These are phyloP conservation scores for Eucalyptus paniculata DNA, from an alignment of 345 rosid species.

Conservation along the genomic window DNA sequence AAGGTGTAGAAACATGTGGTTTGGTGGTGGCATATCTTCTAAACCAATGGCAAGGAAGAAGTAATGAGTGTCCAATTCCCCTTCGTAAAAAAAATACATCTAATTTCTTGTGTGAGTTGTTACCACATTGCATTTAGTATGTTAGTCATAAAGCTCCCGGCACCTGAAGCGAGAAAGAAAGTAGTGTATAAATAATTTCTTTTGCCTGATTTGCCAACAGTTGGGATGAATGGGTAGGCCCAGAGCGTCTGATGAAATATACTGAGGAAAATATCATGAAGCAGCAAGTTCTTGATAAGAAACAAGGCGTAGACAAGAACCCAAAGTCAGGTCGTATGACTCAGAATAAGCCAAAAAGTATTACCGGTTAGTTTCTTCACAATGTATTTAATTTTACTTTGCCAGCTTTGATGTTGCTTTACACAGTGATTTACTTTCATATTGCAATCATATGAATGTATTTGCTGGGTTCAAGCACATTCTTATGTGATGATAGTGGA, in stretches of 20 bases:
- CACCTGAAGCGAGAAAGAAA: neutral
- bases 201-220: slow-evolving; percentile 29
- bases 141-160: neutral
- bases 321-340: slow-evolving; percentile 50
- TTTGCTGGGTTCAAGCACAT: neutral
- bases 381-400: neutral
- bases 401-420: neutral
- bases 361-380: neutral
- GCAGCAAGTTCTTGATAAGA: slow-evolving; percentile 51
- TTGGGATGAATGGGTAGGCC: slow-evolving; percentile 97
- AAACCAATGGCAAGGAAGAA: neutral
- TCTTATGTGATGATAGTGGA: neutral
- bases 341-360: slow-evolving; percentile 27
- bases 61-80: neutral
- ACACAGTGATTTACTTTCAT: neutral
- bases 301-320: slow-evolving; percentile 49
- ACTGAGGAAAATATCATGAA: slow-evolving; percentile 56
- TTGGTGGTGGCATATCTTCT: neutral
- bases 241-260: slow-evolving; percentile 53
- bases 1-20: neutral
- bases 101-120: neutral
- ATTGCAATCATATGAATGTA: neutral
- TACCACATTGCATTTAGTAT: neutral
- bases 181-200: neutral
- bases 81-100: neutral